A percentile compares a stretch with the other conserved stretches of the same genome.
These are phyloP conservation scores for Capsicum rhomboideum DNA, from an alignment of 257 asterid species.

Conservation along the genomic window DNA sequence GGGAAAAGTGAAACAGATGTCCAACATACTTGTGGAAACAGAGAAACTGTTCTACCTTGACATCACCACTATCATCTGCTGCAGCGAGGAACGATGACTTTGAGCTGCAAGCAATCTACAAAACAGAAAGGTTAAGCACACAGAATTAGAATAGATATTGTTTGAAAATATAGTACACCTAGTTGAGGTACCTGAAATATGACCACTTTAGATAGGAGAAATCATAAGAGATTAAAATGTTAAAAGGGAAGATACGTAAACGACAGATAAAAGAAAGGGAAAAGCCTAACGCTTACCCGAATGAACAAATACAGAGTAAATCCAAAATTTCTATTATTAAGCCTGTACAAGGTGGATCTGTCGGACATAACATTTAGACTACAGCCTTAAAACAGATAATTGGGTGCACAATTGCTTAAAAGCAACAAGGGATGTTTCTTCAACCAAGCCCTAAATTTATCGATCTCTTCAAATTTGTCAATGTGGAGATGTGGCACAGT, in stretches of 20 bases:
- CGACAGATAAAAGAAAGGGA: neutral
- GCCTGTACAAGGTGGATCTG: neutral
- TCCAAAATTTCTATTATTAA: neutral
- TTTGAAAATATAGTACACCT: neutral
- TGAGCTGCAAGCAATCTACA: slow-evolving; percentile 72
- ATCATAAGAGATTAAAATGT: neutral
- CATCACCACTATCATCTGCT: slow-evolving; percentile 94
- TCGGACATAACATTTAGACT: neutral
- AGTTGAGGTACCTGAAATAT: neutral
- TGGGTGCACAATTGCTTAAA: neutral
- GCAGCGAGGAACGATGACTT: slow-evolving; percentile 86
- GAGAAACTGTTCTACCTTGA: slow-evolving; percentile 48
- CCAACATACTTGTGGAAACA: neutral
- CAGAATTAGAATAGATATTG: neutral
- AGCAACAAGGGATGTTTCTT: neutral
- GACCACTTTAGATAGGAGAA: neutral
- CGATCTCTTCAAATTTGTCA: neutral
- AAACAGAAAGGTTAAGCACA: neutral
- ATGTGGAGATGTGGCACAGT: neutral
- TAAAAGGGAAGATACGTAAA: neutral
- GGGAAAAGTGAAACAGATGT: neutral
- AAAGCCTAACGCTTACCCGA: neutral
- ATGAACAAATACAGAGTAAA: neutral
- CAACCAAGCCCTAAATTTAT: neutral
- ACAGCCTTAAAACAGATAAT: neutral